Percentiles rank a stretch among this genome's conserved stretches.
phyloP scores from a whole-genome alignment of 371 early-diverging fungal genomes.

The Mortierella sp. region DNA sequence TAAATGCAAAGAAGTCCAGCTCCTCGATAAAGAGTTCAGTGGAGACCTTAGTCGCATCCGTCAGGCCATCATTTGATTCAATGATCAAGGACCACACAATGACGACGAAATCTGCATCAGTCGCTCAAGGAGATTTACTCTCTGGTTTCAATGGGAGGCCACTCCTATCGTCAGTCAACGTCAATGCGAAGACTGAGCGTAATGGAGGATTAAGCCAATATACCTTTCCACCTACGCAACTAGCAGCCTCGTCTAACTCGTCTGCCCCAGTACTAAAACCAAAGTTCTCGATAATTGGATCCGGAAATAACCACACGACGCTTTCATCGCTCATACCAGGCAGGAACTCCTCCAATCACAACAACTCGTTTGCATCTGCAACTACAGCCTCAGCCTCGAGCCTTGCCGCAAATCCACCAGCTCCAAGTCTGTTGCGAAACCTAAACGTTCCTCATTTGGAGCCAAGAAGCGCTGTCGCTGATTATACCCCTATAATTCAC shows the following conservation, averaged over 20 bases:
- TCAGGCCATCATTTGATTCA: neutral
- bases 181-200: neutral
- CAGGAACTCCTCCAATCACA: conserved; percentile 1
- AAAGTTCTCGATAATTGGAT: conserved; percentile 1
- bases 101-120: neutral
- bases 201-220: neutral
- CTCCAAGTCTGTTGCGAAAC: neutral
- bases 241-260: neutral
- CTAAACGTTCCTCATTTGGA: conserved; percentile 27
- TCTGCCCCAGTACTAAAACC: neutral
- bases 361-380: neutral
- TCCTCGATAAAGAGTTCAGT: neutral
- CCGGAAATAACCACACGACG: neutral
- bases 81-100: too few relatives aligned
- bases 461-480: conserved; percentile 35
- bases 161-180: neutral
- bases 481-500: conserved; percentile 23
- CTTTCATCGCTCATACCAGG: neutral
- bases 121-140: neutral
- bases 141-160: neutral
- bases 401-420: conserved; percentile 6
- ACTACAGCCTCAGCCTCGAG: neutral
- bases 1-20: neutral
- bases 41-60: neutral
- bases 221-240: neutral